Evolutionary conservation across 305 asterid genomes (phyloP), one percentile per base, ranked within the genome.

Genomic region (Solanum hybrid): DNA sequence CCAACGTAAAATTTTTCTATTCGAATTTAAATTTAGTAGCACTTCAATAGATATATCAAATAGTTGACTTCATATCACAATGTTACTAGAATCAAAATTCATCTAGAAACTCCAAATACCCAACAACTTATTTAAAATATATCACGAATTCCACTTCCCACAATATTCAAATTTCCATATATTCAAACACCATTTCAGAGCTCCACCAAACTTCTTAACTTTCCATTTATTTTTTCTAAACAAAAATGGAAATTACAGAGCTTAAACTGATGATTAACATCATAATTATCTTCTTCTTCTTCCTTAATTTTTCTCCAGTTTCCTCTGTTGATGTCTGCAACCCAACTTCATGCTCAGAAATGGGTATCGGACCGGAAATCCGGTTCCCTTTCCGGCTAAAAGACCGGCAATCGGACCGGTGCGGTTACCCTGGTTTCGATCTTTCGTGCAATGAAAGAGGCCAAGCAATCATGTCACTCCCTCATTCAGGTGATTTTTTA

Each of bases 391-490:
- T 97, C 95, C 89, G 97, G 89, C 41, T 95, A 22, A 79, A 4
- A 3, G 89, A 36, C 85, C 92, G 89, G 41, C 94, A 93, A 4
- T 91, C 93, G 7, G 65, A 32, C 33, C 91, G 91, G 2, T 96
- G 98, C n/a, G 98, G 98, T 7, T 94, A 89, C 51, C 96, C 93
- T 11, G 98, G 97, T 14, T 97, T 97, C 87, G 95, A 94, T 84
- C 95, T 97, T 14, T 57, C 89, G 14, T 97, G 99, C 94, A 93
- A 94, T 93, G 20, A 24, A 72, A 75, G 79, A 4, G 92, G 91
- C 79, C 94, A 91, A 82, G 92, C 99, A 10, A 92, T 94, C 34
- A 78, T 96, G 0, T 88, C n/a, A 13, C 94, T 96, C 7, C 98
- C 98, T 0, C 27, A n/a, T 27, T 92, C 98, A 1, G 98, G 99